Evolutionary conservation across 331 rosid genomes (phyloP).

Genomic region (Arachis monticola): DNA sequence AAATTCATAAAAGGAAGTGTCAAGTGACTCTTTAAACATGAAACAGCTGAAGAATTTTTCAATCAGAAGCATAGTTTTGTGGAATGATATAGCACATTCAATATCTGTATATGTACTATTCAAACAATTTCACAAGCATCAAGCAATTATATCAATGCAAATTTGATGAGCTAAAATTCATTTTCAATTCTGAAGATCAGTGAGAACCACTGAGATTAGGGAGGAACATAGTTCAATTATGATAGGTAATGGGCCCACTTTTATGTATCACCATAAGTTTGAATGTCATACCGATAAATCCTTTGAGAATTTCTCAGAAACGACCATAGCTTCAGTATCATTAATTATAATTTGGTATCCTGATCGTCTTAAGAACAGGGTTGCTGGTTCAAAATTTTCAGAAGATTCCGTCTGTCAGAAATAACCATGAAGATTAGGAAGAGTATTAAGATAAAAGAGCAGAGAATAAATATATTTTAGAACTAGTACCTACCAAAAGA

Average conservation of each 20-base stretch:
- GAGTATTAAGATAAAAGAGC: constrained; percentile 23
- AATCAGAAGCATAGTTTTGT: not conserved
- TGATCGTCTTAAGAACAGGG: constrained; percentile 71
- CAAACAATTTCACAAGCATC: constrained; percentile 19
- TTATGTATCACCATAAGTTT: constrained; percentile 17
- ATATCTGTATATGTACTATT: not conserved
- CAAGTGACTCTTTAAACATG: constrained; percentile 24
- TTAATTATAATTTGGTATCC: constrained; percentile 72
- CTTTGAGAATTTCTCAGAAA: constrained; percentile 76
- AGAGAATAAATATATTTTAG: constrained; percentile 17
- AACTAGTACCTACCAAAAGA: constrained; percentile 66
- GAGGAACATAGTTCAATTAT: not conserved
- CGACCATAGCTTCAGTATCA: constrained; percentile 54
- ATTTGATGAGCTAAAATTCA: not conserved
- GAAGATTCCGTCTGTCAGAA: constrained; percentile 71
- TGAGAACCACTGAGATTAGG: too few species aligned
- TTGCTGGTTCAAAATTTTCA: constrained; percentile 85
- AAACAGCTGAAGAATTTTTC: constrained; percentile 26
- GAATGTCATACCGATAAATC: constrained; percentile 78
- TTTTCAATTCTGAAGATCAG: too few species aligned
- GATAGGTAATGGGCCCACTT: not conserved
- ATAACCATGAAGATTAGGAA: constrained; percentile 27
- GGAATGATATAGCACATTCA: constrained; percentile 9
- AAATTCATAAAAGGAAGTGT: constrained; percentile 28
- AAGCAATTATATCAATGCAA: constrained; percentile 6